Base-by-base conservation (phyloP, 2,329 filamentous ascomycete species). In the Pseudogymnoascus sp. region DNA sequence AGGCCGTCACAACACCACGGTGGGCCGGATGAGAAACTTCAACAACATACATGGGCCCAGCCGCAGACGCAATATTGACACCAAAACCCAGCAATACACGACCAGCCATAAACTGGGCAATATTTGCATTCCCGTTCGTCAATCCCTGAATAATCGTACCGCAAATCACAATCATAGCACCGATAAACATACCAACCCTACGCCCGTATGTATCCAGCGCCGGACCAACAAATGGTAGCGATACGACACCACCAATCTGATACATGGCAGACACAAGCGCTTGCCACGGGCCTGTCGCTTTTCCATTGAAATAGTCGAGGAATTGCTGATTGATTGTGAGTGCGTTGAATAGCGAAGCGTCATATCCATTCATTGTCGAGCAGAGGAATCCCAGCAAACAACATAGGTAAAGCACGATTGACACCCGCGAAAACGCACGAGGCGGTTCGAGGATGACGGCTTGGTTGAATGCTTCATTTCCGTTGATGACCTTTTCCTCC, bases 81-180 rank as follows among this genome's bases (percentile, higher is more conserved):
- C 79, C 79, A 64, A 86, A 86, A 61, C 84, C 84, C 2, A 87
- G 79, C 17, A 87, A 72, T 72, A 87, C 86, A 29, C 83, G 79
- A n/a, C 83, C 83, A 44, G 78, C 79, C 71, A 81, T 78, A 67
- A 81, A 81, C 62, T 79, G 77, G 8, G 71, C 71, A 63, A 68
- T 70, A 62, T 58, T 68, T 61, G 69, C 68, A 62, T 75, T 73
- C 1, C 70, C 67, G 31, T 62, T 64, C 10, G 69, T 66, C 42
- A 62, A 44, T 39, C 73, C 77, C 63, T 81, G 79, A 59, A 81
- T 75, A 62, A 77, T 72, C 29, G 78, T 75, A 13, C 80, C 79
- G 51, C 80, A 60, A 58, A 81, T 72, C 63, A 81, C 75, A 60
- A 75, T 70, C 2, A 71, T n/a, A 63, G 74, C 74, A 58, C 78